phyloP scores from a whole-genome alignment of 2,329 filamentous ascomycete species.

The Ceratocystiopsis brevicomis region DNA sequence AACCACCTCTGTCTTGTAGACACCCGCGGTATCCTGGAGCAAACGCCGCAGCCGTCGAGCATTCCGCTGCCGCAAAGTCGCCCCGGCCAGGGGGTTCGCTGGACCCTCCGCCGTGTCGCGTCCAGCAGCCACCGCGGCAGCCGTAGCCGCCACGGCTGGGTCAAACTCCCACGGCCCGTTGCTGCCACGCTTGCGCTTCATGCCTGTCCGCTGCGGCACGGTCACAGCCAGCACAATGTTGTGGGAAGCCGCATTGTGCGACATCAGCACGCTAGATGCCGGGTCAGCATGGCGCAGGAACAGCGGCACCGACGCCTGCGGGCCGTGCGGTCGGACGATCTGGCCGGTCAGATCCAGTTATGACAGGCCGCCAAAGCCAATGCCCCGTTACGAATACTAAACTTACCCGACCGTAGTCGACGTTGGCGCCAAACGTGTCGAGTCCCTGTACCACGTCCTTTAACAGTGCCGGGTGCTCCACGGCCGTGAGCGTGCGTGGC shows the following conservation, averaged over 20 bases:
- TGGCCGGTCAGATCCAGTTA: no score
- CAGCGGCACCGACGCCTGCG: constrained; percentile 39
- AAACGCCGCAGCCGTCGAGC: constrained; percentile 39
- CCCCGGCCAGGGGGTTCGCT: no score
- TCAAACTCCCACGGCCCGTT: constrained; percentile 40
- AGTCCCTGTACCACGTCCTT: constrained; percentile 23
- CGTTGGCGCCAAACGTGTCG: constrained; percentile 20
- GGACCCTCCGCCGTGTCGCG: no score
- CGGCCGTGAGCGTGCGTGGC: constrained; percentile 19
- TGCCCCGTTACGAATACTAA: no score
- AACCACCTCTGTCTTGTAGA: constrained; percentile 49
- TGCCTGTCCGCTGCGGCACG: constrained; percentile 69
- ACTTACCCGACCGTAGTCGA: constrained; percentile 21
- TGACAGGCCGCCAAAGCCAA: no score
- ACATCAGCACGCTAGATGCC: constrained; percentile 58
- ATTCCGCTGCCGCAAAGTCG: constrained; percentile 19
- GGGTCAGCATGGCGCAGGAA: constrained; percentile 65
- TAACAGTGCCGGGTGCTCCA: constrained; percentile 26
- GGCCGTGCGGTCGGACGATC: constrained; percentile 13
- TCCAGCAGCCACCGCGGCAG: no score
- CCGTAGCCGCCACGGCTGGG: no score
- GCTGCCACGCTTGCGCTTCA: constrained; percentile 68
- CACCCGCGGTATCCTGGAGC: constrained; percentile 49
- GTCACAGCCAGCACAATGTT: constrained; percentile 77
- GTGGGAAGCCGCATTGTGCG: constrained; percentile 55